Percentiles rank a stretch among this genome's conserved stretches.
Conservation (phyloP, 1,284 basidiomycete genomes). For the Phellopilus nigrolimitatus region DNA sequence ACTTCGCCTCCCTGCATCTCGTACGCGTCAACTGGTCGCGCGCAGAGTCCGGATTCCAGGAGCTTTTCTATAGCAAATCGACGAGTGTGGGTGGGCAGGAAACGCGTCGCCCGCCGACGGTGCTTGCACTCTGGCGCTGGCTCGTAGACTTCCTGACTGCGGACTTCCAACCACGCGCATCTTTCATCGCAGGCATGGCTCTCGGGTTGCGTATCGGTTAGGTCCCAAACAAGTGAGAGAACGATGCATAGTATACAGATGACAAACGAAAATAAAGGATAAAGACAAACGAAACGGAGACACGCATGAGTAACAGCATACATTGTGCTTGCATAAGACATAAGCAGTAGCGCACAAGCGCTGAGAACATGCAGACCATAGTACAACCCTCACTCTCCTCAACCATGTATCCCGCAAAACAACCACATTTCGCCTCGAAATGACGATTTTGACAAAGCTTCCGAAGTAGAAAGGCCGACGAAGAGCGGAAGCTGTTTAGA, state of each 20-base stretch:
- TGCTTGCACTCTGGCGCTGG: conserved; percentile 65
- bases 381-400: not conserved
- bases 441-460: conserved; percentile 7
- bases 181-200: conserved; percentile 67
- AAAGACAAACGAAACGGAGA: conserved; percentile 10
- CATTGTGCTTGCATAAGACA: conserved; percentile 19
- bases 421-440: not conserved
- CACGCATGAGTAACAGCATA: conserved; percentile 13
- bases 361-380: not conserved
- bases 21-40: conserved; percentile 78
- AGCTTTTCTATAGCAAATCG: conserved; percentile 66
- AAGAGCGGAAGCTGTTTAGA: conserved; percentile 34
- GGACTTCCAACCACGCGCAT: conserved; percentile 84
- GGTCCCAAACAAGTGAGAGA: not conserved
- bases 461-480: not conserved
- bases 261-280: not conserved
- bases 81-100: conserved; percentile 58
- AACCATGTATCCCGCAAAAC: not conserved
- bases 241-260: not conserved
- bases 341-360: not conserved
- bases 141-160: conserved; percentile 84
- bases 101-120: conserved; percentile 51
- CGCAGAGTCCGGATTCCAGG: conserved; percentile 37
- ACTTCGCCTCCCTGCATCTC: conserved; percentile 65
- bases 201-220: conserved; percentile 65